phyloP scores from a whole-genome alignment of 441 rosid species.

The Populus hybrid region DNA sequence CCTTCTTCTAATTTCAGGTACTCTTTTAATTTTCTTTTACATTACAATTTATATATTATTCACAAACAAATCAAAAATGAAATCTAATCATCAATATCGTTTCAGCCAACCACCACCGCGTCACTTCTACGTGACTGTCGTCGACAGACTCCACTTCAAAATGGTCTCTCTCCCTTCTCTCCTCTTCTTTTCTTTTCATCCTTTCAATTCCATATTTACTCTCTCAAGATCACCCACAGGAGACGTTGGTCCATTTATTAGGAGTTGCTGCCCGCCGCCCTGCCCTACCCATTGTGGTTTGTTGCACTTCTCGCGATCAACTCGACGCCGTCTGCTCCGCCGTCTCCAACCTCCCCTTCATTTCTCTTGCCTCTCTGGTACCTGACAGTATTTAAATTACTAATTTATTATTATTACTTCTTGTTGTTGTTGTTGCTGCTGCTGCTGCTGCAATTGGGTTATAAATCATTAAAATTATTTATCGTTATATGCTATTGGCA shows the following conservation, averaged over 20 bases:
- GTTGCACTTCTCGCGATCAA: slow-evolving; percentile 88
- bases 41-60: too few species aligned
- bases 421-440: not conserved
- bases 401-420: not conserved
- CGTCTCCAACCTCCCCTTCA: slow-evolving; percentile 64
- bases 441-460: not conserved
- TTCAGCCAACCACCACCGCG: slow-evolving; percentile 61
- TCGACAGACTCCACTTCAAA: slow-evolving; percentile 77
- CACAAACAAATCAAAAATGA: not conserved
- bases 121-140: slow-evolving; percentile 74
- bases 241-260: slow-evolving; percentile 65
- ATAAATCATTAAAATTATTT: not conserved
- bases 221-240: slow-evolving; percentile 33
- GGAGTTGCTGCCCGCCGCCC: slow-evolving; percentile 62
- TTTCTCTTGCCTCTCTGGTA: slow-evolving; percentile 68
- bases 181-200: not conserved
- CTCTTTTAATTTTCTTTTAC: not conserved
- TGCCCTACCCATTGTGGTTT: slow-evolving; percentile 69
- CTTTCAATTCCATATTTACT: not conserved
- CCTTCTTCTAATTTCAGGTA: not conserved
- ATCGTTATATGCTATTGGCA: slow-evolving; percentile 26
- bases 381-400: not conserved
- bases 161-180: slow-evolving; percentile 38
- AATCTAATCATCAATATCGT: not conserved
- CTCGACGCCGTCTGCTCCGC: slow-evolving; percentile 79